Evolutionary conservation across 805 yeast species (phyloP).

Genomic region (Pichia insulana): DNA sequence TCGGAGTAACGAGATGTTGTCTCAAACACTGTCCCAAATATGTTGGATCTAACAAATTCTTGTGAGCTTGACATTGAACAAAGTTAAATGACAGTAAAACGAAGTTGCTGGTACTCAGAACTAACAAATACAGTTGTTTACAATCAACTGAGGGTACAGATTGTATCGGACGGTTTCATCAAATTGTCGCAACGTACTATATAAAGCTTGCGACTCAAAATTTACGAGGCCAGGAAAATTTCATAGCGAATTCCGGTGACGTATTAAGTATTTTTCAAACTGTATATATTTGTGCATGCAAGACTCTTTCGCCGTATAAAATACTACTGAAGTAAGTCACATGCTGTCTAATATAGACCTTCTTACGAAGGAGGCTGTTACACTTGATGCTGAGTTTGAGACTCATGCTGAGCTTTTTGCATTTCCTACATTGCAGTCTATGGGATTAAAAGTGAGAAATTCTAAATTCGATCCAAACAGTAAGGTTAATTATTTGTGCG

Average conservation of each 20-base stretch:
- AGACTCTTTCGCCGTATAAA: too few relatives aligned
- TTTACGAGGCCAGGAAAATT: too few relatives aligned
- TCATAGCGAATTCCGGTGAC: too few relatives aligned
- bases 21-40: slow-evolving; percentile 92
- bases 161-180: not conserved
- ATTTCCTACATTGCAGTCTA: slow-evolving; percentile 57
- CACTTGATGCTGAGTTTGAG: slow-evolving; percentile 34
- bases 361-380: slow-evolving; percentile 16
- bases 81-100: too few relatives aligned
- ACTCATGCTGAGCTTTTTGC: slow-evolving; percentile 40
- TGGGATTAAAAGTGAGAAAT: slow-evolving; percentile 36
- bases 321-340: not conserved
- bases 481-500: slow-evolving; percentile 61
- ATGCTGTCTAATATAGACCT: slow-evolving; percentile 8
- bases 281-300: too few relatives aligned
- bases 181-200: too few relatives aligned
- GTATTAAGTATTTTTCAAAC: too few relatives aligned
- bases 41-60: slow-evolving; percentile 65
- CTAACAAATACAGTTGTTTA: not conserved
- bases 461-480: slow-evolving; percentile 13
- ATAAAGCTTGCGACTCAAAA: too few relatives aligned
- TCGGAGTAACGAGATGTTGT: slow-evolving; percentile 85
- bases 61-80: slow-evolving; percentile 22
- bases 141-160: not conserved
- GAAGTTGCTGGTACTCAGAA: too few relatives aligned